Conservation (phyloP, 2,329 filamentous ascomycete genomes). For the Sporothrix euskadiensis region DNA sequence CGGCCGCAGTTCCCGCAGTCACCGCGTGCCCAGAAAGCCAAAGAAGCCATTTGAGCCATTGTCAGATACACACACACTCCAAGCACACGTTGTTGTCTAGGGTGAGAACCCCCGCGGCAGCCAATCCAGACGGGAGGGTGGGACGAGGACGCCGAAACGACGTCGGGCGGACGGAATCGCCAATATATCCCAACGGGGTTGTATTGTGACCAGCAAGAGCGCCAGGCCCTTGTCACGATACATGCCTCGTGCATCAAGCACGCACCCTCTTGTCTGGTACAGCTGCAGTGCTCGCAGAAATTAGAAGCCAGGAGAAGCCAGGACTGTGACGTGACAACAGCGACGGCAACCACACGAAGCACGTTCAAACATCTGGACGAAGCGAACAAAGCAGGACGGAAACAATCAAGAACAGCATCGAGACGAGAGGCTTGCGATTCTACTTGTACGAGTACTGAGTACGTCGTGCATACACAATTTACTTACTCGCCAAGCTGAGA, state of each 20-base stretch:
- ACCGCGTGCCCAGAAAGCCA: conserved; percentile 12
- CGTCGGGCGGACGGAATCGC: conserved; percentile 33
- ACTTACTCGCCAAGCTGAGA: not conserved
- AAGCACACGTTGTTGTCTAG: not conserved
- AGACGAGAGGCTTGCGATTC: not conserved
- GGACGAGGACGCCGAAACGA: conserved; percentile 23
- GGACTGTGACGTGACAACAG: conserved; percentile 6
- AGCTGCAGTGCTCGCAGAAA: not conserved
- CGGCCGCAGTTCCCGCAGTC: conserved; percentile 26
- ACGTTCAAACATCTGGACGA: not conserved
- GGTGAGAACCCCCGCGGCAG: conserved; percentile 9
- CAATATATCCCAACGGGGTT: conserved; percentile 15
- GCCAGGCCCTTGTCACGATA: conserved; percentile 20
- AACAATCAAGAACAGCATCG: not conserved
- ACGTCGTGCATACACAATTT: not conserved
- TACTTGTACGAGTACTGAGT: not conserved
- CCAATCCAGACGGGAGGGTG: conserved; percentile 23
- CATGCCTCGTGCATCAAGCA: not conserved
- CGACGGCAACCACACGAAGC: not conserved
- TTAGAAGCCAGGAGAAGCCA: not conserved
- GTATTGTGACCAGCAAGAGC: not conserved
- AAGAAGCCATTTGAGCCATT: not conserved
- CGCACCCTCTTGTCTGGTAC: not conserved
- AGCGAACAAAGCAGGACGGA: not conserved
- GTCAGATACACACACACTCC: not conserved